Evolutionary conservation across 1,284 basidiomycete genomes (phyloP).

Genomic region (Ganoderma multipileum): DNA sequence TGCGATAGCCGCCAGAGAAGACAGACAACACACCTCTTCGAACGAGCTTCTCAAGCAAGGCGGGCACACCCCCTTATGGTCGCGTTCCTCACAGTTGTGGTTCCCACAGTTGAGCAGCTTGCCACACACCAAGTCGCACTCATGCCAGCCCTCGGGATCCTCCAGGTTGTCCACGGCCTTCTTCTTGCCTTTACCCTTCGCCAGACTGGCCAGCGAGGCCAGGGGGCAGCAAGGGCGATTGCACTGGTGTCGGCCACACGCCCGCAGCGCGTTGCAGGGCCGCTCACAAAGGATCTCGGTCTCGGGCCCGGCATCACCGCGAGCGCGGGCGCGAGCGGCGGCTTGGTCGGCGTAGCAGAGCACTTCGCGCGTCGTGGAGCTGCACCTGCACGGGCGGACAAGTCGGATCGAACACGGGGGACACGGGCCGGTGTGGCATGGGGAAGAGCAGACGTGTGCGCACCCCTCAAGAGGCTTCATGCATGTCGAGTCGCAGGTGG

Average conservation of each 20-base stretch:
- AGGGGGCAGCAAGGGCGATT: constrained; percentile 86
- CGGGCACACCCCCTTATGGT: constrained; percentile 84
- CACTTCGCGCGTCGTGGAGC: constrained; percentile 62
- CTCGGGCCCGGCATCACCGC: constrained; percentile 38
- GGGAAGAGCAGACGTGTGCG: constrained; percentile 68
- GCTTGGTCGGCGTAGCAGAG: constrained; percentile 54
- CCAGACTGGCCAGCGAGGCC: constrained; percentile 53
- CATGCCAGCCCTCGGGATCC: constrained; percentile 72
- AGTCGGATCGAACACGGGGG: constrained; percentile 77
- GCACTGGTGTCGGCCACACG: constrained; percentile 87
- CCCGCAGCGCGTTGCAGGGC: constrained; percentile 75
- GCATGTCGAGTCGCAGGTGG: constrained; percentile 78
- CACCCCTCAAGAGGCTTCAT: constrained; percentile 69
- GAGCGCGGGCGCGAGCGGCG: constrained; percentile 33
- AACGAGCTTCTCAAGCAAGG: constrained; percentile 88
- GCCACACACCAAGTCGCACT: constrained; percentile 82
- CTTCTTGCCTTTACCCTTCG: constrained; percentile 71
- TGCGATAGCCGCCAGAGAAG: not conserved
- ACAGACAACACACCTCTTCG: constrained; percentile 70
- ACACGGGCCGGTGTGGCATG: constrained; percentile 71
- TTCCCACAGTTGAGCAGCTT: constrained; percentile 77
- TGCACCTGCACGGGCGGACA: constrained; percentile 82
- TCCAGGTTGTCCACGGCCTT: constrained; percentile 49
- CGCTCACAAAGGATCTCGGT: constrained; percentile 79
- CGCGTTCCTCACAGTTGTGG: constrained; percentile 77